Base-by-base conservation (phyloP, 768 basidiomycete genomes). In the Leccinellum rugosiceps region DNA sequence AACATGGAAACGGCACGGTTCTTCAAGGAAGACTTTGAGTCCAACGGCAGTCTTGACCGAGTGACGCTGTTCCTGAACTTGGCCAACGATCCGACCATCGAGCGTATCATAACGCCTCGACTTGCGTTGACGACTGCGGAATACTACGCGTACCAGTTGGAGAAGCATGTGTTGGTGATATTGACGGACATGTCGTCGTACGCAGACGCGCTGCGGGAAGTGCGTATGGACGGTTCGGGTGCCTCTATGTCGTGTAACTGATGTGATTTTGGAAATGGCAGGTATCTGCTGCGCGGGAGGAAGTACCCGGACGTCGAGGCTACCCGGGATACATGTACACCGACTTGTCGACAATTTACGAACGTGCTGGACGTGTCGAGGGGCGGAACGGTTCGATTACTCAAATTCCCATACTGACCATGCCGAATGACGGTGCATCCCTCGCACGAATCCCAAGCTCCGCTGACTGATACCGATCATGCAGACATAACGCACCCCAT, bases 1-100 rank as follows among this genome's bases (percentile, higher is more conserved):
- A 99, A 99, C 79, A 97, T 97, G 94, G 97, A 99, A 75, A 98
- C 97, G 6, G 97, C 97, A 49, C 87, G 96, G 53, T 99, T 97
- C 82, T 99, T 99, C 90, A 95, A 96, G 75, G 92, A 95, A 72
- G 97, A 99, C 78, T 98, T 98, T 72, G 95, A 98, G 75, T 96
- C 97, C 68, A 98, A 97, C 71, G 97, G 97, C 53, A 91, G 88
- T 80, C 82, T 98, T 60, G 94, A 98, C 76, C 90, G 97, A 65
- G 94, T 97, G 54, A 98, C 97, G 7, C 81, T 99, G 53, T 99
- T 99, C 87, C 82, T 99, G 72, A 99, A 99, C 78, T 77, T 98
- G 71, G 97, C 97, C 41, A 98, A 98, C 68, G 97, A 99, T 72
- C 97, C 97, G 25, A 99, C 97, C 14, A 99, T 99, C 73, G 97